Conservation (phyloP, 441 rosid species). For the Rhodomyrtus psidioides region DNA sequence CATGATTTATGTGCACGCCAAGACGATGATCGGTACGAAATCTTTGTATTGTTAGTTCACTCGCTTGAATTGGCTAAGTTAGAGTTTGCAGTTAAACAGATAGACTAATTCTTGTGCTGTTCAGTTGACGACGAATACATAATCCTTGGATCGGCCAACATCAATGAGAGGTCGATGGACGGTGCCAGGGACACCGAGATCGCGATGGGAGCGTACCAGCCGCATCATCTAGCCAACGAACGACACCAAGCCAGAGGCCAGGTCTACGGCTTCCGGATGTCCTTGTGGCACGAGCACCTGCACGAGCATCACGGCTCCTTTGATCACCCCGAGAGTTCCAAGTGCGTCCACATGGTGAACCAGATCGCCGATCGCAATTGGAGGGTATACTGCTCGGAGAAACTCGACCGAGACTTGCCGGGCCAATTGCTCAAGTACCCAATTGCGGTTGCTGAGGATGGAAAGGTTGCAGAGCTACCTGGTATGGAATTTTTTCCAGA, state of each 20-base stretch:
- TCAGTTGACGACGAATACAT: slow-evolving; percentile 26
- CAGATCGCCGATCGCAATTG: slow-evolving; percentile 10
- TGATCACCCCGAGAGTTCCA: slow-evolving; percentile 9
- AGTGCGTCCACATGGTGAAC: slow-evolving; percentile 15
- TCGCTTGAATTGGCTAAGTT: background rate
- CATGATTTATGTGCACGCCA: slow-evolving; percentile 27
- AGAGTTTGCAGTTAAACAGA: background rate
- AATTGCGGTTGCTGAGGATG: background rate
- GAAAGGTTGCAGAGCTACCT: slow-evolving; percentile 7
- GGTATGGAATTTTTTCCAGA: slow-evolving; percentile 16
- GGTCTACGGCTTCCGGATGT: slow-evolving; percentile 15
- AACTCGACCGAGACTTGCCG: slow-evolving; percentile 11
- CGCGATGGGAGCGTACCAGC: slow-evolving; percentile 27
- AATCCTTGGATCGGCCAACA: slow-evolving; percentile 24
- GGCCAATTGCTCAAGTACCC: slow-evolving; percentile 20
- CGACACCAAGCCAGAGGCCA: slow-evolving; percentile 15
- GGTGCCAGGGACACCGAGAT: slow-evolving; percentile 27
- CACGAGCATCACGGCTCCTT: slow-evolving; percentile 5
- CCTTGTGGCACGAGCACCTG: slow-evolving; percentile 24
- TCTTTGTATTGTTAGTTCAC: background rate
- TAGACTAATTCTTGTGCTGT: background rate
- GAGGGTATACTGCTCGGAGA: slow-evolving; percentile 2
- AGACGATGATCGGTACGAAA: slow-evolving; percentile 23
- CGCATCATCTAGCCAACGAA: slow-evolving; percentile 1
- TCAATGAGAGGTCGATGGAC: slow-evolving; percentile 25